Evolutionary conservation across 169 alveolate species (phyloP).

Genomic region (Plasmodium inui): DNA sequence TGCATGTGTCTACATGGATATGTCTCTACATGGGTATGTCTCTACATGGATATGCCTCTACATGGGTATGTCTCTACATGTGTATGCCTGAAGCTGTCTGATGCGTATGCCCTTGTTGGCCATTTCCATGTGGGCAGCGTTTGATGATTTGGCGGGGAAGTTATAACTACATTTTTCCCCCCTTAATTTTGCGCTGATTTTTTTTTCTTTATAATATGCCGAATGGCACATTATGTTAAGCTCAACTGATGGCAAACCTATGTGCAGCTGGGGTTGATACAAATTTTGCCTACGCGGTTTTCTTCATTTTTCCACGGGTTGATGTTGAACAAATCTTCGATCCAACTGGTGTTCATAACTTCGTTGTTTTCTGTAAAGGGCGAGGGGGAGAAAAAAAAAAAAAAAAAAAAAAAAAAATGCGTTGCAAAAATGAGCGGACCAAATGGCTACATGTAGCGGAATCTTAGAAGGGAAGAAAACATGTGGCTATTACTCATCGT

Average conservation of each 20-base stretch:
- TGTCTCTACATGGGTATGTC: too few species aligned
- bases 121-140: background rate
- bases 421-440: background rate
- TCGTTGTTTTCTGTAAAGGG: conserved; percentile 49
- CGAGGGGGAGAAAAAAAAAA: background rate
- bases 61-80: background rate
- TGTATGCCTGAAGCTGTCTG: background rate
- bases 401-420: background rate
- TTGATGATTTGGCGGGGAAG: background rate
- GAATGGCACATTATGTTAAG: background rate
- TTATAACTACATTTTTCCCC: background rate
- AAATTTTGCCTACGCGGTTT: conserved; percentile 48
- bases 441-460: background rate
- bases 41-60: too few species aligned
- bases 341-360: conserved; percentile 60
- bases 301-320: conserved; percentile 72
- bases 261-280: conserved; percentile 55
- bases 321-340: conserved; percentile 50
- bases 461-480: background rate
- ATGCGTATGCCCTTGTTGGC: background rate
- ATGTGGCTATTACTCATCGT: conserved; percentile 29
- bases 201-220: background rate
- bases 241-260: background rate
- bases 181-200: background rate
- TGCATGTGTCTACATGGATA: too few species aligned